Evolutionary conservation across 495 filamentous ascomycete genomes (phyloP), one percentile per base, ranked within the genome.

Genomic region (Friedmanniomyces endolithicus): DNA sequence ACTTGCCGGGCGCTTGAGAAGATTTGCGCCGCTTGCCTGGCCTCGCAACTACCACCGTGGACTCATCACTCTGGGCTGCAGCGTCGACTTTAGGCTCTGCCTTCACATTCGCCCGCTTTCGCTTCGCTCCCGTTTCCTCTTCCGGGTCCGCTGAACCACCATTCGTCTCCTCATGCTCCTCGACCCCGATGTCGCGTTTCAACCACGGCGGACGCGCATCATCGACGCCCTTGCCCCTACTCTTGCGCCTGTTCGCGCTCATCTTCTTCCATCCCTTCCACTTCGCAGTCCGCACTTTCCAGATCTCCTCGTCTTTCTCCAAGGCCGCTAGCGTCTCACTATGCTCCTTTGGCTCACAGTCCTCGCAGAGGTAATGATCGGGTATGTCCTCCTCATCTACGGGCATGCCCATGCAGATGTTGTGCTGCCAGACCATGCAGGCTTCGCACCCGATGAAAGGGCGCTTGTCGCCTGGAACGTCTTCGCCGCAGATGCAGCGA

Each of bases 401-500:
- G 55, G 81, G 80, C 56, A 95, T 75, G 25, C 86, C 88, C 80
- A 98, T 88, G 67, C 92, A 98, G 59, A 89, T 81, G 63, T 94
- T 94, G 66, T 98, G 92, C 68, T 98, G 92, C 92, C 92, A 98
- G 45, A 83, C 88, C 25, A 80, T 79, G 64, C 92, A 98, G 33
- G 74, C 77, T 63, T 98, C 92, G 70, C 92, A 98, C 62, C 85
- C 84, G 63, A 97, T 94, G 67, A 94, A 89, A 62, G 88, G 81
- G 34, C 83, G 78, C 46, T 86, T 86, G 57, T 83, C 82, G 56
- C 90, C 85, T 60, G 94, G 87, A 59, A 87, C 84, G 48, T 81
- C 82, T 55, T 88, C 83, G 59, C 92, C 90, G 65, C 92, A 98
- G 50, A 95, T 85, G 67, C 92, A 98, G 55, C 92, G 82, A 53